Conservation (phyloP, 139 green algal genomes). For the Chlamydomonas schloesseri region DNA sequence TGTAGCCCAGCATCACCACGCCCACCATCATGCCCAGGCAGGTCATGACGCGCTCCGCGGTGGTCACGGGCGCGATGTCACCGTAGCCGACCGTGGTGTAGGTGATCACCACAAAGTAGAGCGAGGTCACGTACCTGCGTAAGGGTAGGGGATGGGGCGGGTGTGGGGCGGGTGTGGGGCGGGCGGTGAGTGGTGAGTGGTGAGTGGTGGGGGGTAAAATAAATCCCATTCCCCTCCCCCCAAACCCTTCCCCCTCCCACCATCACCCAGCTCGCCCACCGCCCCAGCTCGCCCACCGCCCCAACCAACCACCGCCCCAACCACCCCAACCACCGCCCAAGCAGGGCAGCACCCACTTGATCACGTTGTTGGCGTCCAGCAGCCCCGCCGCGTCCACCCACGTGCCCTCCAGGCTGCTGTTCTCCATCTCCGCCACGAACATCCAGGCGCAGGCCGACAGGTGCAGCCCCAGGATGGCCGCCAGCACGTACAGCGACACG, state of each 20-base stretch:
- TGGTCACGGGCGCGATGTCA: slow-evolving; percentile 13
- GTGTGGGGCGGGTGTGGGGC: neutral
- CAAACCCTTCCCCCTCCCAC: no score
- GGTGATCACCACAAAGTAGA: slow-evolving; percentile 36
- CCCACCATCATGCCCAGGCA: neutral
- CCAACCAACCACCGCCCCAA: no score
- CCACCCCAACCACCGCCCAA: no score
- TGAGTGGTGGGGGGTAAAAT: neutral
- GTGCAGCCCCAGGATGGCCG: slow-evolving; percentile 1
- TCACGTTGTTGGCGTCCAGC: neutral
- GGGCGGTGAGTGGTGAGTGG: neutral
- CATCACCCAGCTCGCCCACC: no score
- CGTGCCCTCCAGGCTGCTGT: neutral
- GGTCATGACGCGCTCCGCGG: neutral
- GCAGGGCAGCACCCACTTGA: neutral
- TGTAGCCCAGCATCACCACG: slow-evolving; percentile 17
- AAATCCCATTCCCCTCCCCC: no score
- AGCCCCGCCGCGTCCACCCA: slow-evolving; percentile 21
- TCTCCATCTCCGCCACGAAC: slow-evolving; percentile 12
- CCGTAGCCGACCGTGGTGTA: slow-evolving; percentile 30
- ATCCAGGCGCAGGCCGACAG: slow-evolving; percentile 23
- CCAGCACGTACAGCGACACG: neutral
- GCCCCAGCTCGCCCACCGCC: no score
- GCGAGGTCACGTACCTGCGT: slow-evolving; percentile 21
- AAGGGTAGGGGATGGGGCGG: neutral